A percentile compares a stretch with the other conserved stretches of the same genome.
These are phyloP conservation scores for Rhizopogon vinicolor DNA, from an alignment of 768 basidiomycete genomes.

Conservation along the genomic window DNA sequence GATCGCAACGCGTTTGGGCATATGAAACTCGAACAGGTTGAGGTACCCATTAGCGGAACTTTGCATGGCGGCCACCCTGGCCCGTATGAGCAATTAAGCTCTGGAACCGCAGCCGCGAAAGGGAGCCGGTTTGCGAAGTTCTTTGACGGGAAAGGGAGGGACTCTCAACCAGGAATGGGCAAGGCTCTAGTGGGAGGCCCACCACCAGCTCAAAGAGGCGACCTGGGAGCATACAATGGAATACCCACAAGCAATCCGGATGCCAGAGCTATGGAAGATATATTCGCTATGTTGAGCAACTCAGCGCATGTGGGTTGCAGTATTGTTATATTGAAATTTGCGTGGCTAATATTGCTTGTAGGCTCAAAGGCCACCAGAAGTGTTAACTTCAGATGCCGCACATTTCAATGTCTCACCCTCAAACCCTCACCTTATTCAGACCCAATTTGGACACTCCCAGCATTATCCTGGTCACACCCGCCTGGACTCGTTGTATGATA, in stretches of 20 bases:
- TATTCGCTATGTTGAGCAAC: constrained; percentile 76
- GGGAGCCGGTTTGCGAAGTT: constrained; percentile 87
- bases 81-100: constrained; percentile 29
- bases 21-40: constrained; percentile 14
- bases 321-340: background rate
- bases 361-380: constrained; percentile 26
- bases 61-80: constrained; percentile 1
- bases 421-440: constrained; percentile 36
- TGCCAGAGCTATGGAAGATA: constrained; percentile 68
- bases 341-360: constrained; percentile 10
- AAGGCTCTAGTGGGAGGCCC: constrained; percentile 38
- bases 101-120: constrained; percentile 50
- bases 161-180: constrained; percentile 28
- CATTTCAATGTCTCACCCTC: constrained; percentile 17
- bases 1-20: constrained; percentile 19
- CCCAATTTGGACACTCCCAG: constrained; percentile 36
- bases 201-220: constrained; percentile 46
- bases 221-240: constrained; percentile 32
- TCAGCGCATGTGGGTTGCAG: constrained; percentile 59
- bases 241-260: constrained; percentile 38
- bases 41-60: constrained; percentile 12
- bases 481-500: constrained; percentile 68
- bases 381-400: constrained; percentile 17
- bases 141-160: constrained; percentile 69
- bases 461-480: constrained; percentile 39